phyloP scores from a whole-genome alignment of 73 alveolate genomes.

The Stentor roeselii region DNA sequence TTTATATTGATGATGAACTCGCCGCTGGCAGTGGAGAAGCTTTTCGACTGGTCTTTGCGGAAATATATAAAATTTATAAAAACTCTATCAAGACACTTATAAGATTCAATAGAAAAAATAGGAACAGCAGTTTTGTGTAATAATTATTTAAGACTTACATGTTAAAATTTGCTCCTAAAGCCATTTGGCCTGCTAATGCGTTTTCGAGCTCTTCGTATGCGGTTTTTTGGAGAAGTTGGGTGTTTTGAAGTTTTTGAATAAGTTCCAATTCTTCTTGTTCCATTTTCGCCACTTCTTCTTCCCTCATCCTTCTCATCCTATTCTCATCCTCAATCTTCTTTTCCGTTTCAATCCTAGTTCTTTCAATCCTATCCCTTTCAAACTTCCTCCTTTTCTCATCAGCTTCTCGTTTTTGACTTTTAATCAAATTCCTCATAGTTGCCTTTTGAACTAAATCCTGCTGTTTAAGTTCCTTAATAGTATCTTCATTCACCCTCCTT shows the following conservation, averaged over 20 bases:
- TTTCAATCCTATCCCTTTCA: background rate
- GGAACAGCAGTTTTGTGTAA: background rate
- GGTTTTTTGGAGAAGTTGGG: constrained; percentile 34
- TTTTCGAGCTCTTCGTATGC: constrained; percentile 51
- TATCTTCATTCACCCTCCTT: background rate
- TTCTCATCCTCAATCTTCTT: constrained; percentile 28
- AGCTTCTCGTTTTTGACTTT: background rate
- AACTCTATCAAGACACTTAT: background rate
- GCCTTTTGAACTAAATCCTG: background rate
- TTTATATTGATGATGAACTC: background rate
- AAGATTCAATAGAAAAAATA: background rate
- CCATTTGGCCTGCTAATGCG: constrained; percentile 43
- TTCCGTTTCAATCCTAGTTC: background rate
- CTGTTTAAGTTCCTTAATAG: background rate
- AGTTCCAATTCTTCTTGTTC: constrained; percentile 63
- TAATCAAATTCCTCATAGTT: background rate
- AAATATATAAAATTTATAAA: too few relatives aligned
- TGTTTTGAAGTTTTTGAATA: constrained; percentile 53
- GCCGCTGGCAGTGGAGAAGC: background rate
- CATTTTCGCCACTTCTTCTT: constrained; percentile 35
- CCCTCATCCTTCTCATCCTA: background rate
- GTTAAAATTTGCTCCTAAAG: background rate
- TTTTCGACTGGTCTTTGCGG: background rate
- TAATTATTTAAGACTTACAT: too few relatives aligned
- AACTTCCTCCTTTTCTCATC: constrained; percentile 19